Base-by-base conservation (phyloP, 352 stramenopile genomes). In the Pythium rishiriense region DNA sequence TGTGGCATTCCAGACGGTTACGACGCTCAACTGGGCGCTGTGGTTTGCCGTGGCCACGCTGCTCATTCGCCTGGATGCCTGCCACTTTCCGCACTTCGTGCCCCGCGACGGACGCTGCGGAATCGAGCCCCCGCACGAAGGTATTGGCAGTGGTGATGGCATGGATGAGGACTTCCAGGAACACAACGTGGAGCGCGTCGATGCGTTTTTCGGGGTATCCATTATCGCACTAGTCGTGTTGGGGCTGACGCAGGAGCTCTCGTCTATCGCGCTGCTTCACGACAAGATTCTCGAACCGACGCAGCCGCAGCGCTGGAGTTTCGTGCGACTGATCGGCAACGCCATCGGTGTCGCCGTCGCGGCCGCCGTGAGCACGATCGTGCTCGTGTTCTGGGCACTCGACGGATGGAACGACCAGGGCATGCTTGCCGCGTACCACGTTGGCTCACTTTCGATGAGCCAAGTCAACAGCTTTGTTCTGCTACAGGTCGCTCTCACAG, bases 1-100 rank as follows among this genome's bases (percentile, higher is more conserved):
- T 75, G 84, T 98, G 69, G 97, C 88, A 47, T 98, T 98, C 76
- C 87, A 93, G 41, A 94, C 98, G 68, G 88, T 93, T 45, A 91
- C 79, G 63, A 97, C 88, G 24, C 79, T 98, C 47, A 90, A 98
- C 63, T 74, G 98, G 29, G 68, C 98, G 22, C 66, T 97, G 55
- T 98, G 98, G 74, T 95, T 98, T 74, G 94, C 97, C 70, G 84
- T 98, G 66, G 91, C 91, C 17, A 88, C 97, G 51, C 74, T 98
- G 52, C 75, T 90, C 14, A 87, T 98, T 71, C 83, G 95, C 60
- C 88, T 91, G 39, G 81, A 87, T 51, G 79, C 72, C 48, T 91
- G 84, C 75, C 74, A 81, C 46, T 93, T 90, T 71, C 65, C 66
- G 22, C 85, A 94, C 66, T 91, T 92, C 28, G 56, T 85, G 28